These are phyloP conservation scores for Tylopilus intermedius DNA, from an alignment of 768 basidiomycete genomes.

Conservation along the genomic window DNA sequence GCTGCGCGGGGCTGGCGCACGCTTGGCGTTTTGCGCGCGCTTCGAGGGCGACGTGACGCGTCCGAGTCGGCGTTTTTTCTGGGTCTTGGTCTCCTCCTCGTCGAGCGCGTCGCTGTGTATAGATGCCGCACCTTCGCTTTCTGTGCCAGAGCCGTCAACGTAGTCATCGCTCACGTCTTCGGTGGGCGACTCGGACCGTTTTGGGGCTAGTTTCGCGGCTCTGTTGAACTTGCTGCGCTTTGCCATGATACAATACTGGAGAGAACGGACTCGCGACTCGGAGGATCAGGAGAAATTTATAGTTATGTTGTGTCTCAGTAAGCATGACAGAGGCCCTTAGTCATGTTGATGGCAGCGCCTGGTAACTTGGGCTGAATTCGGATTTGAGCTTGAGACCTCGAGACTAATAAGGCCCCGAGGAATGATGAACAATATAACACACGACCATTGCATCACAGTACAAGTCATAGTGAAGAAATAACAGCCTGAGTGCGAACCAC, in stretches of 20 bases:
- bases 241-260: slow-evolving; percentile 7
- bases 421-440: too few species aligned
- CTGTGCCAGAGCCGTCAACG: slow-evolving; percentile 6
- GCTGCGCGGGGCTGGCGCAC: neutral
- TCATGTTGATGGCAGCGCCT: neutral
- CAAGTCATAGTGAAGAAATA: too few species aligned
- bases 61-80: slow-evolving; percentile 16
- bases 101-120: slow-evolving; percentile 46
- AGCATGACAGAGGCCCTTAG: neutral
- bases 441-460: too few species aligned
- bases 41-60: slow-evolving; percentile 25
- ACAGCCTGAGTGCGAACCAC: too few species aligned
- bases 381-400: too few species aligned
- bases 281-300: neutral
- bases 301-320: neutral
- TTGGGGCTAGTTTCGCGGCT: neutral
- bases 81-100: slow-evolving; percentile 26
- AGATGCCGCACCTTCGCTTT: slow-evolving; percentile 17
- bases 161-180: slow-evolving; percentile 12
- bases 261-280: neutral
- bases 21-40: slow-evolving; percentile 20
- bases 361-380: too few species aligned
- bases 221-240: slow-evolving; percentile 11
- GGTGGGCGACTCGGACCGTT: slow-evolving; percentile 3
- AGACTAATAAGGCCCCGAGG: too few species aligned